These are phyloP conservation scores for Fusarium stilboides DNA, from an alignment of 2,329 filamentous ascomycete species.

Conservation along the genomic window DNA sequence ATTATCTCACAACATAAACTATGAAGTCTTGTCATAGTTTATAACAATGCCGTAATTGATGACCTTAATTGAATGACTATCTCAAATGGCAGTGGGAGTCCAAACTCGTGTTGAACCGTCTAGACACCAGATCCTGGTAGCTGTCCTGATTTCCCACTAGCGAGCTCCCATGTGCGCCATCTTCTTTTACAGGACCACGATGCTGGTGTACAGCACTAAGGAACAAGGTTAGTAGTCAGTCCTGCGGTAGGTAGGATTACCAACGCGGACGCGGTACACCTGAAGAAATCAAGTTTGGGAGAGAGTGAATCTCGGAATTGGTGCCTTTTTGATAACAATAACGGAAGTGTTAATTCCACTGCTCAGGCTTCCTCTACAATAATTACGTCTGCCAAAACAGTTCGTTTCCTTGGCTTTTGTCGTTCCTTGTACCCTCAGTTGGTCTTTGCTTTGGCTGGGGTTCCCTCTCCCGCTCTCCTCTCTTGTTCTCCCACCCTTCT, in stretches of 20 bases:
- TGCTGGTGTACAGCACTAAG: too few species aligned
- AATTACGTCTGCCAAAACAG: slow-evolving; percentile 18
- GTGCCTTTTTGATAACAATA: not conserved
- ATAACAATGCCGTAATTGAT: too few species aligned
- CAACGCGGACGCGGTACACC: not conserved
- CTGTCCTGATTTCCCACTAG: slow-evolving; percentile 24
- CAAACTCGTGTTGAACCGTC: too few species aligned
- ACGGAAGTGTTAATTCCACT: not conserved
- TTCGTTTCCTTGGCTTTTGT: slow-evolving; percentile 21
- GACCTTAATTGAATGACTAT: too few species aligned
- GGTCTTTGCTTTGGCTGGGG: slow-evolving; percentile 11
- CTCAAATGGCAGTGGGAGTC: too few species aligned
- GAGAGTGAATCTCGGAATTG: not conserved
- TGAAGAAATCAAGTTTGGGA: slow-evolving; percentile 11
- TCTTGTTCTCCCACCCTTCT: slow-evolving; percentile 19
- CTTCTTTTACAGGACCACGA: too few species aligned
- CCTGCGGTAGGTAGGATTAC: not conserved
- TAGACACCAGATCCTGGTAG: slow-evolving; percentile 7
- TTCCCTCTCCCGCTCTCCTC: slow-evolving; percentile 23
- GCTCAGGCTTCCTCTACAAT: not conserved
- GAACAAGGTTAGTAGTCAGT: not conserved
- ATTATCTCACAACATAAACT: too few species aligned
- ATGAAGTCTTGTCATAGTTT: too few species aligned
- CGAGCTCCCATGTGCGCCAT: not conserved
- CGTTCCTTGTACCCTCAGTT: not conserved